A percentile compares a stretch with the other conserved stretches of the same genome.
These are phyloP conservation scores for Pistacia vera DNA, from an alignment of 345 rosid genomes.

Conservation along the genomic window DNA sequence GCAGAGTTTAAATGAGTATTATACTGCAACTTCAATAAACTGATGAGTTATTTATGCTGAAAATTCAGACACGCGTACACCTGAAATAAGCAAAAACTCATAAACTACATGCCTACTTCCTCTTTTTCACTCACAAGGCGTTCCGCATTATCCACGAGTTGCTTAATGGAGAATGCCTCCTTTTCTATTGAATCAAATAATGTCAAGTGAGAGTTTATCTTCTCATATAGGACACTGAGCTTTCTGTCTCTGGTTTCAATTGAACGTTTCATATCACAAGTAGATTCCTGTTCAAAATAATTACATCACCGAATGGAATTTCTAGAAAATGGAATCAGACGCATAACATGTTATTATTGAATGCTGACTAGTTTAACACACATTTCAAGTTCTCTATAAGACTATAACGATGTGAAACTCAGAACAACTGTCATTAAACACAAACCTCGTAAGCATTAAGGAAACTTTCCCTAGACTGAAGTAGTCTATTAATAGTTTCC, in stretches of 20 bases:
- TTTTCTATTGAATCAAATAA: slow-evolving; percentile 80
- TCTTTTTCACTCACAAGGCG: slow-evolving; percentile 63
- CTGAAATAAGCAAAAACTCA: slow-evolving; percentile 25
- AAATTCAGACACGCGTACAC: slow-evolving; percentile 13
- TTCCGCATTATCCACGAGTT: slow-evolving; percentile 57
- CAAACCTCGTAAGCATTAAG: slow-evolving; percentile 65
- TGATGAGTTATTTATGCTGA: slow-evolving; percentile 9
- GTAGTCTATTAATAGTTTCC: slow-evolving; percentile 55
- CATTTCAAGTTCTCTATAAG: neutral
- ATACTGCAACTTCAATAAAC: slow-evolving; percentile 4
- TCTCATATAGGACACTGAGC: slow-evolving; percentile 45
- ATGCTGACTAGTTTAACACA: neutral
- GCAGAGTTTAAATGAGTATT: slow-evolving; percentile 17
- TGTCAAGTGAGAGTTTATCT: slow-evolving; percentile 62
- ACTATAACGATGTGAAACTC: neutral
- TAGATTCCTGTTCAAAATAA: slow-evolving; percentile 60
- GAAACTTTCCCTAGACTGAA: slow-evolving; percentile 68
- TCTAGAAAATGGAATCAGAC: neutral
- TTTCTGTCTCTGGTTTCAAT: slow-evolving; percentile 62
- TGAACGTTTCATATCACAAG: slow-evolving; percentile 64
- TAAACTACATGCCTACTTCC: slow-evolving; percentile 69
- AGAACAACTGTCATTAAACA: neutral
- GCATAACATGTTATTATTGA: neutral
- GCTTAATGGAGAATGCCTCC: slow-evolving; percentile 66
- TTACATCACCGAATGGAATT: neutral